Conservation (phyloP, 106 monocot species). For the Hemerocallis citrina region DNA sequence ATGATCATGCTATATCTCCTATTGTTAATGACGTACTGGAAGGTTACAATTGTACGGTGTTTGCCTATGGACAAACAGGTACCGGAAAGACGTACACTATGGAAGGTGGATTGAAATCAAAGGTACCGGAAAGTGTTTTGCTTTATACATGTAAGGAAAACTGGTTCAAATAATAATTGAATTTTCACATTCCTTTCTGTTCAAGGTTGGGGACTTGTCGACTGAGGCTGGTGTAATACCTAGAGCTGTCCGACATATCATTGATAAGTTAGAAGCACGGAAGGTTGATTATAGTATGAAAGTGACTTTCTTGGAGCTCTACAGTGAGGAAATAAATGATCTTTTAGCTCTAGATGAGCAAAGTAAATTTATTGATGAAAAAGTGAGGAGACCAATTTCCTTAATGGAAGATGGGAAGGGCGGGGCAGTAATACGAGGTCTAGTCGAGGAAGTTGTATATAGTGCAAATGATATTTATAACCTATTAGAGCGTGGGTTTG, state of each 20-base stretch:
- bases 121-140: constrained; percentile 18
- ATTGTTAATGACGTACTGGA: constrained; percentile 56
- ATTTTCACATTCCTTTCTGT: neutral
- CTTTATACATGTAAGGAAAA: neutral
- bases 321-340: constrained; percentile 82
- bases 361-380: constrained; percentile 33
- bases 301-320: constrained; percentile 71
- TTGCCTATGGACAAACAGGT: constrained; percentile 79
- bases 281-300: constrained; percentile 69
- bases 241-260: constrained; percentile 67
- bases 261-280: constrained; percentile 56
- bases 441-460: constrained; percentile 64
- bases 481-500: constrained; percentile 49
- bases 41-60: constrained; percentile 79
- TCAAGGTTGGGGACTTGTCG: constrained; percentile 36
- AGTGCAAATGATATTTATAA: constrained; percentile 58
- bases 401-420: constrained; percentile 92
- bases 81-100: constrained; percentile 82
- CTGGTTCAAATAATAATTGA: neutral
- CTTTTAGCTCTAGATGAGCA: constrained; percentile 52
- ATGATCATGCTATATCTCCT: constrained; percentile 52
- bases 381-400: constrained; percentile 49
- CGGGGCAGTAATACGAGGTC: constrained; percentile 69
- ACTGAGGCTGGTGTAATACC: constrained; percentile 71
- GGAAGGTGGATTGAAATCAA: constrained; percentile 52